Evolutionary conservation across 441 rosid species (phyloP).

Genomic region (Gossypium schwendimanii): DNA sequence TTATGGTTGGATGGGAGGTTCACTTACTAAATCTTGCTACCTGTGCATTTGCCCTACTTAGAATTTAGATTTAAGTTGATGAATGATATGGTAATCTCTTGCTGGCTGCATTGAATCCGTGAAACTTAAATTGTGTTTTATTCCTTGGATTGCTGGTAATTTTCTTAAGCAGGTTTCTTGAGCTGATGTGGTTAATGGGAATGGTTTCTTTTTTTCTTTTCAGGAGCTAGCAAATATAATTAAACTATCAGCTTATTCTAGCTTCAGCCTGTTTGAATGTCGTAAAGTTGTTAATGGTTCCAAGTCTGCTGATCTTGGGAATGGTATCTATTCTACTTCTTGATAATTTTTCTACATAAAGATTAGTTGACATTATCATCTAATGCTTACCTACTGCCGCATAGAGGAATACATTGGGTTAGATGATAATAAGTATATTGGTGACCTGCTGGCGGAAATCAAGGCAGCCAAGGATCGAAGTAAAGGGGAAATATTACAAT

Average conservation of each 20-base stretch:
- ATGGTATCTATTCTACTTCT: conserved; percentile 44
- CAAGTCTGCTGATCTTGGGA: conserved; percentile 81
- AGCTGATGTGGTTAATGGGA: not conserved
- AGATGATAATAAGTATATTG: conserved; percentile 94
- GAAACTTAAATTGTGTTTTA: conserved; percentile 1
- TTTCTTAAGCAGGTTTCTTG: conserved; percentile 6
- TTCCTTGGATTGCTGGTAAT: not conserved
- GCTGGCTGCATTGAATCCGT: not conserved
- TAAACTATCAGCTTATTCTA: conserved; percentile 79
- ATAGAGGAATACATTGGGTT: conserved; percentile 91
- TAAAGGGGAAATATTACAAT: conserved; percentile 92
- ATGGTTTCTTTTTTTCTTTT: not conserved
- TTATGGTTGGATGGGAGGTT: conserved; percentile 3
- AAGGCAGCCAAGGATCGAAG: conserved; percentile 88
- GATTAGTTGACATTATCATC: conserved; percentile 13
- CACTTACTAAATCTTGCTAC: not conserved
- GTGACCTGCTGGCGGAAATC: conserved; percentile 86
- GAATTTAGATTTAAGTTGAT: not conserved
- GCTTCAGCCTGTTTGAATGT: conserved; percentile 92
- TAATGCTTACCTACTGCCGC: conserved; percentile 24
- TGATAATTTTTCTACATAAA: conserved; percentile 8
- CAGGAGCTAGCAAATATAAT: conserved; percentile 98
- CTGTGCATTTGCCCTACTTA: not conserved
- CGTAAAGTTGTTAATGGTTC: conserved; percentile 90
- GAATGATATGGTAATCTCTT: not conserved